phyloP scores from a whole-genome alignment of 2,329 filamentous ascomycete genomes.

The Escovopsis sp. region DNA sequence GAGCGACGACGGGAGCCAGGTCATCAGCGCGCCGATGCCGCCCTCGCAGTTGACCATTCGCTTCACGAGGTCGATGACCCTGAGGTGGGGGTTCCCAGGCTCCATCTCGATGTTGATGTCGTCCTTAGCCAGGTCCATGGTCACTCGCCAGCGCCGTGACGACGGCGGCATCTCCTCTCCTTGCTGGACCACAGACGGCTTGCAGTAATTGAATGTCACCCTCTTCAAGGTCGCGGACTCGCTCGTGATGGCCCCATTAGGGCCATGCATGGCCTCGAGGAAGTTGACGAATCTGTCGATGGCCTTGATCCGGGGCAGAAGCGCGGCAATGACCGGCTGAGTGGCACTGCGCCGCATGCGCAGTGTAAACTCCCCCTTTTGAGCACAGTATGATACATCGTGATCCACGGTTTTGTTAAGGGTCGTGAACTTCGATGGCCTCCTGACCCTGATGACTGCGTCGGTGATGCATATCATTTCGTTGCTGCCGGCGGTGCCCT shows the following conservation, averaged over 20 bases:
- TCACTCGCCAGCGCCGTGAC: constrained; percentile 32
- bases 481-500: constrained; percentile 5
- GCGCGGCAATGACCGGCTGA: constrained; percentile 39
- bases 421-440: constrained; percentile 38
- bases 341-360: constrained; percentile 45
- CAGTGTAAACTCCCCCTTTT: constrained; percentile 48
- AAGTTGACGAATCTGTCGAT: constrained; percentile 59
- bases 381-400: constrained; percentile 46
- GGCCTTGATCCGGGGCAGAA: constrained; percentile 46
- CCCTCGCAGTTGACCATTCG: constrained; percentile 39
- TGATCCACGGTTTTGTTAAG: constrained; percentile 40
- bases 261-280: constrained; percentile 47
- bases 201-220: constrained; percentile 55
- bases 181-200: constrained; percentile 5
- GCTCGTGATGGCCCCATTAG: constrained; percentile 38
- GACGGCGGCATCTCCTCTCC: constrained; percentile 1
- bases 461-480: constrained; percentile 30
- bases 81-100: constrained; percentile 50
- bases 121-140: constrained; percentile 39
- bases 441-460: constrained; percentile 39
- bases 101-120: constrained; percentile 46
- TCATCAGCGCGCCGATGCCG: constrained; percentile 37
- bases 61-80: constrained; percentile 44
- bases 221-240: constrained; percentile 45
- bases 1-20: constrained; percentile 44